Base-by-base conservation (phyloP, 345 rosid genomes). In the Eucalyptus pauciflora region DNA sequence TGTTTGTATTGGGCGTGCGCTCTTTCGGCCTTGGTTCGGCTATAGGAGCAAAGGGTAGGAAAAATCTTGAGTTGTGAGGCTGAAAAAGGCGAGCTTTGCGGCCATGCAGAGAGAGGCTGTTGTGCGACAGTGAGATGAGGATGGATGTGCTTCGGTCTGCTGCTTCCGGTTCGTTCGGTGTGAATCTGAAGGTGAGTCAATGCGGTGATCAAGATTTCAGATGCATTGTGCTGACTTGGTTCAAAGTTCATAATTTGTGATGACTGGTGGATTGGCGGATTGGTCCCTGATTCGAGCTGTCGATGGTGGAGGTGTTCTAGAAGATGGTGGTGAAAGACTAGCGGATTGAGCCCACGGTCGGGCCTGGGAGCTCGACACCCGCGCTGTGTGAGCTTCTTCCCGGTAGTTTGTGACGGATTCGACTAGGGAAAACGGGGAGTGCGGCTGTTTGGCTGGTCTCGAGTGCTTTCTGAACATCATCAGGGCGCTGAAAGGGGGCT, bases 401-500 rank as follows among this genome's bases (percentile, higher is more conserved):
- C 85, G 48, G 85, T 45, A 41, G 89, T 89, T 67, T 85, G 90
- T 91, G 89, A 95, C 97, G 98, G 94, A 94, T 94, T 91, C 96
- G 60, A 91, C 96, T 86, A 88, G 93, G 81, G 97, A 93, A 91
- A 93, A 90, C 89, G 89, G 94, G 56, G 95, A 98, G 91, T 89
- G 90, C 90, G 91, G 93, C 67, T 94, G 93, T 90, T 85, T 90
- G 92, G 98, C 93, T 95, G 99, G 95, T 93, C 98, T 98, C 97
- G 99, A 98, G 93, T 98, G 99, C 98, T 83, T 98, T 91, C 89
- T 97, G 88, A 92, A 90, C 91, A 96, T 98, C 79, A 91, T 98
- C 97, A 97, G 99, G 96, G 99, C 99, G 98, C 99, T 98, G 27
- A 96, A 95, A 93, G 95, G 96, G 99, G 99, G 98, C 95, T 98